phyloP scores from a whole-genome alignment of 192 early-diverging fungal genomes.

The Coemansia sp. region DNA sequence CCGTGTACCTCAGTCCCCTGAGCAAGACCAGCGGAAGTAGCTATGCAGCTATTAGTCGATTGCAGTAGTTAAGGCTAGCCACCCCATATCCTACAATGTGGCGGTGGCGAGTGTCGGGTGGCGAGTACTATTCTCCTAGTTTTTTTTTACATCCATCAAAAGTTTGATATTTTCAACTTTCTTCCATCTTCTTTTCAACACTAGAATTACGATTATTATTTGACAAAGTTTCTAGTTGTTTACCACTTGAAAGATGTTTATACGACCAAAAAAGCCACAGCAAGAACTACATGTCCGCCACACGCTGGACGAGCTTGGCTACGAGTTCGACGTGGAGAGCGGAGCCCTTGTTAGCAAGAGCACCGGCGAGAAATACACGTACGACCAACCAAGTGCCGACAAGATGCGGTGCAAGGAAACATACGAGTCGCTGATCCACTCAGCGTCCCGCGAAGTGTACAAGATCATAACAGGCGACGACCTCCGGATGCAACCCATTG shows the following conservation, averaged over 20 bases:
- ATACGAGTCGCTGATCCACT: conserved; percentile 19
- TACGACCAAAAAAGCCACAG: conserved; percentile 31
- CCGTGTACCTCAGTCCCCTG: conserved; percentile 16
- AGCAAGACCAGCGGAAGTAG: no score
- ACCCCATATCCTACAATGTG: no score
- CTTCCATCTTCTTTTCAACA: no score
- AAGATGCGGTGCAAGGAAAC: conserved; percentile 23
- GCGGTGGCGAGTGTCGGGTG: no score
- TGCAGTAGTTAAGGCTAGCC: neutral
- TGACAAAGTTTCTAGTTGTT: neutral
- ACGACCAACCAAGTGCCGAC: neutral
- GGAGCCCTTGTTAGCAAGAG: conserved; percentile 21
- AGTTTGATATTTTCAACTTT: no score
- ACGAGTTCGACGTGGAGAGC: conserved; percentile 24
- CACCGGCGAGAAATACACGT: conserved; percentile 20
- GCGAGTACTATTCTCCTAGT: no score
- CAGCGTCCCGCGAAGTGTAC: conserved; percentile 34
- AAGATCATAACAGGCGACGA: conserved; percentile 16
- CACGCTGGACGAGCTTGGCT: conserved; percentile 37
- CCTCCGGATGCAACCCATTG: conserved; percentile 34
- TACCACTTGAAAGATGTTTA: conserved; percentile 31
- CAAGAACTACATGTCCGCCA: conserved; percentile 16
- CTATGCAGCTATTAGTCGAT: no score
- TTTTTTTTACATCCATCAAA: no score
- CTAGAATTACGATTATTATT: neutral